Conservation (phyloP, 176 grass and related monocot species). For the Pharus latifolius region DNA sequence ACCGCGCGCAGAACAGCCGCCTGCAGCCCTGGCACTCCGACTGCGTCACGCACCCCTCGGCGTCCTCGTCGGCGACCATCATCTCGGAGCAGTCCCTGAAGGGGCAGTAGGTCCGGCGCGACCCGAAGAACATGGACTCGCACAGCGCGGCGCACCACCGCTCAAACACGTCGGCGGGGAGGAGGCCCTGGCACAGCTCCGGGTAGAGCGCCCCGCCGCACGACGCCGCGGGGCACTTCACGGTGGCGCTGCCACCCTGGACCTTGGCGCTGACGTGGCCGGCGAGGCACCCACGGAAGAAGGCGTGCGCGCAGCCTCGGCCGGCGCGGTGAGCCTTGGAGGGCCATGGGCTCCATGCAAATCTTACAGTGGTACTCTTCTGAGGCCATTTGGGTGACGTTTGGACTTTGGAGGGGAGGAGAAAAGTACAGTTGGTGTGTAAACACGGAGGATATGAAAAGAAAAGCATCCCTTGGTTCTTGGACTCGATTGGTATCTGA, state of each 20-base stretch:
- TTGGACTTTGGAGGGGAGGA: not conserved
- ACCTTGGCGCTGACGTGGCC: conserved; percentile 51
- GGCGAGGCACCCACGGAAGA: conserved; percentile 42
- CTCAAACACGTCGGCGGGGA: conserved; percentile 26
- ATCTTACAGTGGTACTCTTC: conserved; percentile 31
- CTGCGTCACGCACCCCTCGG: conserved; percentile 18
- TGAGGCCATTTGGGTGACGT: not conserved
- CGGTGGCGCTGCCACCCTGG: conserved; percentile 18
- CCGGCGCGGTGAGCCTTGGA: conserved; percentile 7
- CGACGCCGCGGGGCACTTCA: conserved; percentile 37
- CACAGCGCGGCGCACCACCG: conserved; percentile 42
- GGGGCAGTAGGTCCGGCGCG: conserved; percentile 43
- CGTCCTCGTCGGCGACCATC: conserved; percentile 35
- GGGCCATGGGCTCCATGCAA: conserved; percentile 50
- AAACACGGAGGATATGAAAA: not conserved
- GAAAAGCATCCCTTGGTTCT: too few relatives aligned
- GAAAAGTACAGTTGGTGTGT: not conserved
- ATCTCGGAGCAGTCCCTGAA: conserved; percentile 65
- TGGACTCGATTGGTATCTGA: not conserved
- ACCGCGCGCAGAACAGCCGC: conserved; percentile 50
- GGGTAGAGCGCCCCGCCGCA: conserved; percentile 32
- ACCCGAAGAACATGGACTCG: conserved; percentile 35
- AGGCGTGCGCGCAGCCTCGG: conserved; percentile 39
- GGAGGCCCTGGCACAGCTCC: conserved; percentile 10
- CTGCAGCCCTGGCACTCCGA: conserved; percentile 53